Evolutionary conservation across 306 rosid species (phyloP).

Genomic region (Fragaria iinumae): DNA sequence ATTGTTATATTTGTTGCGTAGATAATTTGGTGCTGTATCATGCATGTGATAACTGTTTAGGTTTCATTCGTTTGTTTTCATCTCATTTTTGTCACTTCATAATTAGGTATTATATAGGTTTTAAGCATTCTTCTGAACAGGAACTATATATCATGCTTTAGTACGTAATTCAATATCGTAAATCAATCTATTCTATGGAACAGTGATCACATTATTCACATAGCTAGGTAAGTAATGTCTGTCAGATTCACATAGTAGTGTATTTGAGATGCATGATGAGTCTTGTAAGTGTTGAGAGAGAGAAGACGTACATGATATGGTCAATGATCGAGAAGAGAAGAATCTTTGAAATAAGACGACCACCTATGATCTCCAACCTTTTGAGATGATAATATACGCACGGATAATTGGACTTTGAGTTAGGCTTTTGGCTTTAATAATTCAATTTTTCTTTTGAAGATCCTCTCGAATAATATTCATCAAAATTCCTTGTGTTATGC

Average conservation of each 20-base stretch:
- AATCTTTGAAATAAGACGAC: conserved; percentile 37
- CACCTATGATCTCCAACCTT: conserved; percentile 26
- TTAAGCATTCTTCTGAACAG: no score
- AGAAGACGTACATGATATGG: background rate
- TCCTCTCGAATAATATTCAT: conserved; percentile 27
- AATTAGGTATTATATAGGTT: no score
- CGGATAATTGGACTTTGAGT: conserved; percentile 33
- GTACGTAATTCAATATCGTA: background rate
- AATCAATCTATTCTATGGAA: background rate
- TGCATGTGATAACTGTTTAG: background rate
- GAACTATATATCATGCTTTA: background rate
- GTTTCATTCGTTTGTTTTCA: background rate
- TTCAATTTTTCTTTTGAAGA: conserved; percentile 30
- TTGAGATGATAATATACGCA: conserved; percentile 38
- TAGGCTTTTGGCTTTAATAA: conserved; percentile 41
- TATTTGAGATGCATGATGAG: background rate
- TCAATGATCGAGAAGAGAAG: conserved; percentile 30
- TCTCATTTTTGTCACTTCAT: background rate
- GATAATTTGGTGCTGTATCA: background rate
- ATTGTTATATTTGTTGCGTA: no score
- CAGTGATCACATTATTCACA: background rate
- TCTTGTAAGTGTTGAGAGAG: background rate
- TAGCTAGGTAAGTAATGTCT: background rate
- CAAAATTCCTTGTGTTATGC: background rate
- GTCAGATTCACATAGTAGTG: background rate